Percentiles rank a stretch among this genome's conserved stretches.
Conservation (phyloP, 768 basidiomycete genomes). For the Kwoniella europaea region DNA sequence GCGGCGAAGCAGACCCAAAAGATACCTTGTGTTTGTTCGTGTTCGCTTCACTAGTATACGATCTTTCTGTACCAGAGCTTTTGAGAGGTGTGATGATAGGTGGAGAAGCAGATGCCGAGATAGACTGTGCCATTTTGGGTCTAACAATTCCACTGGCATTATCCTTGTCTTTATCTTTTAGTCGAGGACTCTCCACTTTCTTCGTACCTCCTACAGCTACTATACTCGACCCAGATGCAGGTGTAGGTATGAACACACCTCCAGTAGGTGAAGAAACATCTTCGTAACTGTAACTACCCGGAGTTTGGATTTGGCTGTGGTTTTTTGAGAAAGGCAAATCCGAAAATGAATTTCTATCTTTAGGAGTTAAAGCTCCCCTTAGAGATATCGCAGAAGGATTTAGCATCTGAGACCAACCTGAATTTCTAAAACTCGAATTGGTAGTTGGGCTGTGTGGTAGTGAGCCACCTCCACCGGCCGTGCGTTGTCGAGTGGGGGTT, state of each 20-base stretch:
- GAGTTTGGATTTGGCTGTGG: slow-evolving; percentile 10
- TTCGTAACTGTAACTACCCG: slow-evolving; percentile 22
- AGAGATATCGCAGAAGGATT: slow-evolving; percentile 39
- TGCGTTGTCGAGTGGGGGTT: slow-evolving; percentile 21
- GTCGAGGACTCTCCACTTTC: slow-evolving; percentile 12
- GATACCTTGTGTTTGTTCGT: slow-evolving; percentile 18
- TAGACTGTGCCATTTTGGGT: not conserved
- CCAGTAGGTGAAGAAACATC: slow-evolving; percentile 16
- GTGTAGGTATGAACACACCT: slow-evolving; percentile 19
- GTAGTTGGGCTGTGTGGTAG: slow-evolving; percentile 19
- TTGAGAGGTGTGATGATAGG: slow-evolving; percentile 21
- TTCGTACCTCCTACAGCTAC: not conserved
- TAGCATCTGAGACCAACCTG: slow-evolving; percentile 50
- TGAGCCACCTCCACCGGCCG: slow-evolving; percentile 6
- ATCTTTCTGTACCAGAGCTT: slow-evolving; percentile 19
- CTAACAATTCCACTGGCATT: slow-evolving; percentile 1
- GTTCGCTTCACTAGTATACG: slow-evolving; percentile 9
- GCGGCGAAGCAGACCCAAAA: slow-evolving; percentile 21
- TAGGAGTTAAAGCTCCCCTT: slow-evolving; percentile 22
- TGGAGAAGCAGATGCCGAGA: slow-evolving; percentile 20
- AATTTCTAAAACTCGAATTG: slow-evolving; percentile 25
- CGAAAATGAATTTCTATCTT: slow-evolving; percentile 26
- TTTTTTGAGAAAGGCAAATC: slow-evolving; percentile 16
- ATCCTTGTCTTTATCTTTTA: slow-evolving; percentile 11
- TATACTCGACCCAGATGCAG: not conserved